Percentiles rank a stretch among this genome's conserved stretches.
Evolutionary conservation across 225 moss, liverwort and hornwort genomes (phyloP).

Genomic region (Lunularia cruciata): DNA sequence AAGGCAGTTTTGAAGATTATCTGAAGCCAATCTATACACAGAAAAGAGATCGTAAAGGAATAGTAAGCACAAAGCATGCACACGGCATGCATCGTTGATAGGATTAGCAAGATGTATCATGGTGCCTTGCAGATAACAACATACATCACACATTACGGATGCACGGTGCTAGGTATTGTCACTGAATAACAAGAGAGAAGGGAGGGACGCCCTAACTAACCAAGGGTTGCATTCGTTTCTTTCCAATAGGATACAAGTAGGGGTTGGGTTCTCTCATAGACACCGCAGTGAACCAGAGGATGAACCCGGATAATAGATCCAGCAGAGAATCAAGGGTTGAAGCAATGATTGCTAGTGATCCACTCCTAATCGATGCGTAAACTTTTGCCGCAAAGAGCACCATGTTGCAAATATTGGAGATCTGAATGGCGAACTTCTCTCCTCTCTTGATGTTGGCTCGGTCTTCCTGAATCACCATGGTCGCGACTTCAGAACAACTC

Average conservation of each 20-base stretch:
- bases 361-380: slow-evolving; percentile 63
- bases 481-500: neutral
- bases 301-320: slow-evolving; percentile 59
- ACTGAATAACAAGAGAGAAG: neutral
- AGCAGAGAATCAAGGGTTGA: slow-evolving; percentile 73
- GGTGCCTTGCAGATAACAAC: too few relatives aligned
- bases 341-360: slow-evolving; percentile 85
- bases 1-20: too few relatives aligned
- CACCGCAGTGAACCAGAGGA: slow-evolving; percentile 54
- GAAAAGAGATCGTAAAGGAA: too few relatives aligned
- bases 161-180: too few relatives aligned
- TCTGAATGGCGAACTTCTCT: slow-evolving; percentile 65
- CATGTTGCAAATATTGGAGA: slow-evolving; percentile 75
- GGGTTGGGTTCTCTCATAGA: slow-evolving; percentile 56
- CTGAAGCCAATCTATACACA: too few relatives aligned
- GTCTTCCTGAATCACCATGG: slow-evolving; percentile 56
- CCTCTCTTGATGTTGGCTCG: slow-evolving; percentile 46
- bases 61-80: too few relatives aligned
- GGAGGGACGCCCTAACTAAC: slow-evolving; percentile 35
- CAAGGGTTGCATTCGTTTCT: slow-evolving; percentile 68
- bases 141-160: too few relatives aligned
- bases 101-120: too few relatives aligned
- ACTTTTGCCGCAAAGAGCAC: slow-evolving; percentile 54
- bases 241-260: slow-evolving; percentile 61
- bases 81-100: too few relatives aligned